phyloP scores from a whole-genome alignment of 768 basidiomycete genomes.

The Trametes cubensis region DNA sequence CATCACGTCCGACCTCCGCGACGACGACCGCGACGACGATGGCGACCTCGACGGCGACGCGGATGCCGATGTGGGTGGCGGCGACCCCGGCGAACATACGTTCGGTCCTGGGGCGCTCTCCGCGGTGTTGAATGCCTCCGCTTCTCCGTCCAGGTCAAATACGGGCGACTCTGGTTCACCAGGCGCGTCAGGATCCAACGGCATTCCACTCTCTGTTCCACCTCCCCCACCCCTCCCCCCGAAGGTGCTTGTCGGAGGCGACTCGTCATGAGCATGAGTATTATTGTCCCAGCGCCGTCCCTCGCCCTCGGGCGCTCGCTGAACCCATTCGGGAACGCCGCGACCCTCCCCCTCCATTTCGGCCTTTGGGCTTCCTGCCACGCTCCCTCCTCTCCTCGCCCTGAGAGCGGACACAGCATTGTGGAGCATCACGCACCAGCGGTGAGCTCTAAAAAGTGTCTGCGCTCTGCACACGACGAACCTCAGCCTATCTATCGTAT shows the following conservation, averaged over 20 bases:
- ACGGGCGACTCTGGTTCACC: slow-evolving; percentile 1
- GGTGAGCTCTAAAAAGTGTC: not conserved
- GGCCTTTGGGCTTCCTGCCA: not conserved
- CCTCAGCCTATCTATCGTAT: too few relatives aligned
- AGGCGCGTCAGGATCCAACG: not conserved
- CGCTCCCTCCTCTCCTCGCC: not conserved
- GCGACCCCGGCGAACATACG: slow-evolving; percentile 19
- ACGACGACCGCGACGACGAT: slow-evolving; percentile 2
- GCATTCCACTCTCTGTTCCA: slow-evolving; percentile 10
- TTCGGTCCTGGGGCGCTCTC: slow-evolving; percentile 28
- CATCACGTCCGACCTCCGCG: not conserved
- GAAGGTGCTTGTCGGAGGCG: slow-evolving; percentile 22
- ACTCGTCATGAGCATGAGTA: not conserved
- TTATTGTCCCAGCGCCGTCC: not conserved
- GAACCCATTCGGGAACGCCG: too few relatives aligned
- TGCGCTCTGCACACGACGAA: too few relatives aligned
- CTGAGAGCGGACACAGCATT: slow-evolving; percentile 4
- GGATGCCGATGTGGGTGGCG: slow-evolving; percentile 11
- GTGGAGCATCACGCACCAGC: slow-evolving; percentile 4
- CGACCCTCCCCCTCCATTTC: not conserved
- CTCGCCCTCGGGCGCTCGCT: not conserved
- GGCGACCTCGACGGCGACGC: slow-evolving; percentile 2
- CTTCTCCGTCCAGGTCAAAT: slow-evolving; percentile 2
- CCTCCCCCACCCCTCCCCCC: slow-evolving; percentile 30
- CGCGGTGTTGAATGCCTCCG: slow-evolving; percentile 9